Conservation (phyloP, 306 rosid species). For the Fragaria vesca region DNA sequence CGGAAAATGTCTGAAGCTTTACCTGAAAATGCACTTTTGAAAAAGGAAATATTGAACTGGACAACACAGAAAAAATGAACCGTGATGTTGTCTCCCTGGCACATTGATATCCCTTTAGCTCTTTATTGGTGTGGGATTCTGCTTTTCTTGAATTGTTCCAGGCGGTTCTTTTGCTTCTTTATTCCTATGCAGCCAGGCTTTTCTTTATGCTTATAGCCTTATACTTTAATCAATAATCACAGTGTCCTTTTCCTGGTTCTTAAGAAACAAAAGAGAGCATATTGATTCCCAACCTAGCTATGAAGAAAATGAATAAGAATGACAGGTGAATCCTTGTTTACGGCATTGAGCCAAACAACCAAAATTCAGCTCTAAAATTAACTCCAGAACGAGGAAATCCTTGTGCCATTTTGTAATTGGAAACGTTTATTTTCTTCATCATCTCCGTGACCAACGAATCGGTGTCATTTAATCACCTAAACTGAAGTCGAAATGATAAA, state of each 20-base stretch:
- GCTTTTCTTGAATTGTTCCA: slow-evolving; percentile 25
- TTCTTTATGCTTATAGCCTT: slow-evolving; percentile 17
- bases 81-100: slow-evolving; percentile 27
- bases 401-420: neutral
- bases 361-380: neutral
- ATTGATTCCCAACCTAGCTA: neutral
- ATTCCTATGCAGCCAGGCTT: slow-evolving; percentile 33
- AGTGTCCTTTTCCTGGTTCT: neutral
- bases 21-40: slow-evolving; percentile 34
- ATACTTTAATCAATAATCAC: slow-evolving; percentile 24
- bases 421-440: neutral
- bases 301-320: neutral
- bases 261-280: neutral
- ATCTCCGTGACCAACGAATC: neutral
- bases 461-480: neutral
- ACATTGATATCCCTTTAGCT: neutral
- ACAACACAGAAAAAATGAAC: slow-evolving; percentile 32
- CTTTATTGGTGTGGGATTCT: slow-evolving; percentile 16
- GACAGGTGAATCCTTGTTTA: neutral
- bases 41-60: slow-evolving; percentile 32
- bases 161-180: slow-evolving; percentile 36
- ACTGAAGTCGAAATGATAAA: neutral
- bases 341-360: neutral
- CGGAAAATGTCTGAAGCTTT: slow-evolving; percentile 24
- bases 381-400: neutral